Evolutionary conservation across 2,329 filamentous ascomycete species (phyloP), one percentile per base, ranked within the genome.

Genomic region (Aspergillaceae sp.): DNA sequence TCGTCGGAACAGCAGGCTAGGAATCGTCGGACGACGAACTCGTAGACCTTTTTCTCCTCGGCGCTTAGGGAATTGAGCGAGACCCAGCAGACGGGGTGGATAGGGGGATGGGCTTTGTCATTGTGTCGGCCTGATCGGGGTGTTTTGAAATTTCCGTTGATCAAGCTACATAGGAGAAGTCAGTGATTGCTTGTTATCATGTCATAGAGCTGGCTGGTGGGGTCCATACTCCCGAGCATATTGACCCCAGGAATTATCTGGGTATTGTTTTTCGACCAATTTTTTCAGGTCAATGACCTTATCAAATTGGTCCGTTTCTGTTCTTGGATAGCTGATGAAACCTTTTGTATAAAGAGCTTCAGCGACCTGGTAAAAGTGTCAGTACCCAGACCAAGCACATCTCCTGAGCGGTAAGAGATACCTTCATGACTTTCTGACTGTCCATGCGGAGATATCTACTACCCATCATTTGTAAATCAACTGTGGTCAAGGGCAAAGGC

Each of bases 301-400:
- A 59, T 96, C 90, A 60, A 97, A 98, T 30, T 91, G 86, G 65
- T 98, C 92, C 0, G 92, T 98, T 66, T 98, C 92, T 0, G 92
- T 98, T 67, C 92, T 83, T 1, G 92, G 92, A 66, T 98, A 98
- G 66, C 90, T 96, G 67, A 98, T 95, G 69, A 90, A 97, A 0
- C 92, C 92, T 65, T 86, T 89, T 41, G 89, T 90, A 71, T 98
- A 98, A 2, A 98, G 78, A 4, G 74, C 74, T 66, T 98, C 92
- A 4, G 92, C 92, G 27, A 78, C 65, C 67, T 76, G 29, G 8
- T 32, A 32, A 34, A 46, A 35, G 26, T 30, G 48, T 50, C 29
- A 48, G 46, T 3, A 19, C n/a, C 3, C 4, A 43, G 26, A 10
- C 6, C 8, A 32, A 40, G 30, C 11, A 7, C 44, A 37, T 41